phyloP scores from a whole-genome alignment of 176 grass and related monocot genomes.

The Pharus latifolius region DNA sequence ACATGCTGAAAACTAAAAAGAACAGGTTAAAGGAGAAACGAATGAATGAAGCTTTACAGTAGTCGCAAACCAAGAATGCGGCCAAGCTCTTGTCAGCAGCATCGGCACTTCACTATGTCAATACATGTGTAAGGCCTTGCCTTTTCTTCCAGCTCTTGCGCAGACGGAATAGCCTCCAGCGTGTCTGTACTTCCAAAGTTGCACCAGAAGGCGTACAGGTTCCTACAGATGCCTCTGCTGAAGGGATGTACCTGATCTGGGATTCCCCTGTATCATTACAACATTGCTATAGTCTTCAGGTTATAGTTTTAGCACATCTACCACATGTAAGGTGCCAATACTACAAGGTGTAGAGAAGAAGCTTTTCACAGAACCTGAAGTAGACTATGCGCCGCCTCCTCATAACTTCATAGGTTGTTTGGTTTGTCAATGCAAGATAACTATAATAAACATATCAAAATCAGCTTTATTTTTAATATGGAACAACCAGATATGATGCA shows the following conservation, averaged over 20 bases:
- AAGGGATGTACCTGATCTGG: slow-evolving; percentile 24
- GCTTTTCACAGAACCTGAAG: slow-evolving; percentile 16
- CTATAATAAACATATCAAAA: slow-evolving; percentile 16
- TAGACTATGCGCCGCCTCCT: slow-evolving; percentile 32
- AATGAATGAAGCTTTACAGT: too few relatives aligned
- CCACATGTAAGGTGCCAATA: not conserved
- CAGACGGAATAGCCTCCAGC: slow-evolving; percentile 22
- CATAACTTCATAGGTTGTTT: slow-evolving; percentile 34
- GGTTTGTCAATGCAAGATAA: slow-evolving; percentile 36
- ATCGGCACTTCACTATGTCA: slow-evolving; percentile 30
- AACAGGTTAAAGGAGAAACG: not conserved
- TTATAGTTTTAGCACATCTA: not conserved
- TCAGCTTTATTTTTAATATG: not conserved
- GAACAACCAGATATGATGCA: too few relatives aligned
- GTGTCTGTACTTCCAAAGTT: not conserved
- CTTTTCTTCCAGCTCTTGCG: slow-evolving; percentile 30
- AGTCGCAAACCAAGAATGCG: too few relatives aligned
- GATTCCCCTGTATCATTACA: slow-evolving; percentile 28
- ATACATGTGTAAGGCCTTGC: slow-evolving; percentile 30
- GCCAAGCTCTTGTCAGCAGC: slow-evolving; percentile 9
- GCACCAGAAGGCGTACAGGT: slow-evolving; percentile 23
- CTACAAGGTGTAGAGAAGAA: not conserved
- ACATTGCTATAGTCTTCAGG: not conserved
- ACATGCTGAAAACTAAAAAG: not conserved
- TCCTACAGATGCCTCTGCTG: slow-evolving; percentile 28